Conservation (phyloP, 192 early-diverging fungal species). For the Dimargaris cristalligena region DNA sequence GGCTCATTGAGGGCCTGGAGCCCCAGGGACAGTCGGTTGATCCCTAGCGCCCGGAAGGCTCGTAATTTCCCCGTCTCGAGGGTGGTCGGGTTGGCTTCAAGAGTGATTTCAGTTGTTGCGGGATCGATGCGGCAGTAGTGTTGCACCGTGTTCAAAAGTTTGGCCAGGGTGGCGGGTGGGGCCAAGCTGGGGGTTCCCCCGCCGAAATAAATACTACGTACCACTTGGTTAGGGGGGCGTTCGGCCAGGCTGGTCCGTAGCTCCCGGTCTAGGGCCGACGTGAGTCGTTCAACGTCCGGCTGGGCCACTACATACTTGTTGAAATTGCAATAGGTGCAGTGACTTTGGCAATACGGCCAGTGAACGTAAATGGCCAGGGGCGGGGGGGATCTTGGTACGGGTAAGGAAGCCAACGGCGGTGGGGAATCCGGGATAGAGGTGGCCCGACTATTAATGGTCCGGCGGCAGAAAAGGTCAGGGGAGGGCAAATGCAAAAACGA, state of each 20-base stretch:
- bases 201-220: slow-evolving; percentile 33
- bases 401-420: too few relatives aligned
- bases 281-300: slow-evolving; percentile 15
- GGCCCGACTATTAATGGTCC: too few relatives aligned
- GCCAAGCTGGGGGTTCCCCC: slow-evolving; percentile 38
- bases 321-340: slow-evolving; percentile 37
- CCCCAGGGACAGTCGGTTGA: slow-evolving; percentile 34
- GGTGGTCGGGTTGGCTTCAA: slow-evolving; percentile 27
- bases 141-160: slow-evolving; percentile 16
- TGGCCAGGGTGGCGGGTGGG: slow-evolving; percentile 15
- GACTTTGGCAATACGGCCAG: slow-evolving; percentile 36
- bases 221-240: slow-evolving; percentile 11
- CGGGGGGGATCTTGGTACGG: too few relatives aligned
- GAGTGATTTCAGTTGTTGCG: slow-evolving; percentile 23
- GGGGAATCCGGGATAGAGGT: too few relatives aligned
- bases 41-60: slow-evolving; percentile 20
- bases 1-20: slow-evolving; percentile 28
- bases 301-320: slow-evolving; percentile 20
- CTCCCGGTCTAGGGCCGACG: slow-evolving; percentile 16
- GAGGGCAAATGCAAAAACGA: too few relatives aligned
- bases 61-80: slow-evolving; percentile 24
- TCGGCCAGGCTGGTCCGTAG: slow-evolving; percentile 16
- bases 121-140: slow-evolving; percentile 12
- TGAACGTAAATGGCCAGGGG: slow-evolving; percentile 34
- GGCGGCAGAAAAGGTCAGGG: too few relatives aligned